Percentiles rank a stretch among this genome's conserved stretches.
These are phyloP conservation scores for Diaporthe australafricana DNA, from an alignment of 2,329 filamentous ascomycete genomes.

Conservation along the genomic window DNA sequence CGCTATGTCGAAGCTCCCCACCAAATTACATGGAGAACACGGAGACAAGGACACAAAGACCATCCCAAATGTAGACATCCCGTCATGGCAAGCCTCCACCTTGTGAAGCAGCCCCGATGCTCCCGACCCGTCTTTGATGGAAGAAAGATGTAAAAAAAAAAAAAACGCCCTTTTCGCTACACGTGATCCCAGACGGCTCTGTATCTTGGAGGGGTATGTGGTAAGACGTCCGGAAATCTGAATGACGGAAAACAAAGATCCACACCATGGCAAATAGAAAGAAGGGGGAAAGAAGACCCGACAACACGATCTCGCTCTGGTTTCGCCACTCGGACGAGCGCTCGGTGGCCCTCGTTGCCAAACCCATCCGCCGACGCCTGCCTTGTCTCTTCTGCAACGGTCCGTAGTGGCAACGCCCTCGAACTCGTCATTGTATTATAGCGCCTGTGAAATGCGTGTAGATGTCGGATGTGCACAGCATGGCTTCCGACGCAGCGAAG, in stretches of 20 bases:
- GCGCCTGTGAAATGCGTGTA: conserved; percentile 23
- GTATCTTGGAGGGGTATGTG: neutral
- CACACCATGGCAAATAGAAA: neutral
- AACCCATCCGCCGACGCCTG: neutral
- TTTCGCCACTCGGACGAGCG: neutral
- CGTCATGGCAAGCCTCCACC: neutral
- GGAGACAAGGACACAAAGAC: neutral
- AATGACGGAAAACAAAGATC: neutral
- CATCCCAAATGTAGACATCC: conserved; percentile 4
- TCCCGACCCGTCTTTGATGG: conserved; percentile 28
- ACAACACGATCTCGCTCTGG: neutral
- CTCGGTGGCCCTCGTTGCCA: neutral
- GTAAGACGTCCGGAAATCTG: conserved; percentile 8
- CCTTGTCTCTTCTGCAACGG: neutral
- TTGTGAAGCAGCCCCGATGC: conserved; percentile 9
- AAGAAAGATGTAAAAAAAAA: neutral
- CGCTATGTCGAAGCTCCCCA: neutral
- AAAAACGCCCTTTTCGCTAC: conserved; percentile 26
- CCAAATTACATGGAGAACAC: conserved; percentile 6
- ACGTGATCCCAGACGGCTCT: conserved; percentile 15
- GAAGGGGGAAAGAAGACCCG: neutral
- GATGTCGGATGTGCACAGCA: conserved; percentile 10
- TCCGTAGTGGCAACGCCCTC: neutral
- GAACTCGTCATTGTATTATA: conserved; percentile 16
- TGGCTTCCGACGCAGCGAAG: neutral